Evolutionary conservation across 371 early-diverging fungal species (phyloP), one percentile per base, ranked within the genome.

Genomic region (Haplosporangium sp.): DNA sequence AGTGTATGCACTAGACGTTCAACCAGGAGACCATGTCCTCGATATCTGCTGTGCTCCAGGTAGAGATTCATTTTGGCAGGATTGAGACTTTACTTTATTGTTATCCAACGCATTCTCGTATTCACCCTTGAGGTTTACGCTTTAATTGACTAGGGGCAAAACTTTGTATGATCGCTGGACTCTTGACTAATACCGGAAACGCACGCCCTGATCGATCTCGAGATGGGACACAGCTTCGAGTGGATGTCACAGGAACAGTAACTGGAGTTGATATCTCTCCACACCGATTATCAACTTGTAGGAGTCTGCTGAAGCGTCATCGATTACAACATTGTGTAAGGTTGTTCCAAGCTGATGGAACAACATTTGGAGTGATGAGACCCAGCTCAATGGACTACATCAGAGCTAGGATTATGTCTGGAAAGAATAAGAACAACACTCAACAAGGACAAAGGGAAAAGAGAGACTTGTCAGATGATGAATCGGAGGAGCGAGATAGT

Each of bases 201-300:
- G 73, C 58, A 9, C 63, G 44, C 52, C 63, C 61, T 38, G 79
- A 81, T 38, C 50, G 75, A 17, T 63, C 71, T 6, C 65, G 68
- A 3, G 68, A 50, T n/a, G 65, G 66, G 15, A 75, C 64, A 6
- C 65, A 71, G n/a, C 61, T 69, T 19, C 71, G 75, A 7, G 67
- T 81, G 76, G 69, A 74, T 44, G 61, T 81, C 7, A 61, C 79
- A 37, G 96, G 98, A 1, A 94, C 95, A 0, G 93, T 94, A 1
- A 98, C 98, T 0, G 98, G 98, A 1, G 97, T 98, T 0, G 98
- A 98, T 79, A 84, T 97, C 42, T 91, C 93, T 0, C 57, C 71
- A 3, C 90, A 93, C 71, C 88, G 98, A 10, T 74, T 94, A 40
- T 87, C 93, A 0, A 95, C 92, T 1, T 92, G 93, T 77, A 87